phyloP scores from a whole-genome alignment of 2,329 filamentous ascomycete species.

The Helminthosporium solani region DNA sequence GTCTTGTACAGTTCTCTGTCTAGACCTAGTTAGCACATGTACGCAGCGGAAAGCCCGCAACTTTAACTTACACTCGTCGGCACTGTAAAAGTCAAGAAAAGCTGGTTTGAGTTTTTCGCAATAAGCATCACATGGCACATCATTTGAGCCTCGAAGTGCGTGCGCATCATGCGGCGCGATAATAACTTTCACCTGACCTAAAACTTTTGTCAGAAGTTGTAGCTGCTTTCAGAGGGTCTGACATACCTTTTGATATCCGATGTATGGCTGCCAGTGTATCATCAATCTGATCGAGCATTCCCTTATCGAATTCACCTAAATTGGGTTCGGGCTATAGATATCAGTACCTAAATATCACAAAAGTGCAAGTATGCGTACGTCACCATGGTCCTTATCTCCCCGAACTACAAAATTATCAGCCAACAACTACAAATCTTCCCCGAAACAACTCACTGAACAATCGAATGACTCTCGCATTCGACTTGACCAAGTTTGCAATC shows the following conservation, averaged over 20 bases:
- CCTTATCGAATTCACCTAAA: constrained; percentile 34
- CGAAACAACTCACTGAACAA: constrained; percentile 30
- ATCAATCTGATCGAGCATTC: constrained; percentile 36
- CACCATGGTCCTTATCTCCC: constrained; percentile 28
- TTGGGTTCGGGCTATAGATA: constrained; percentile 26
- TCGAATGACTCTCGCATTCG: constrained; percentile 34
- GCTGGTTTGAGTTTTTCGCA: constrained; percentile 33
- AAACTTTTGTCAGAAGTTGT: constrained; percentile 1
- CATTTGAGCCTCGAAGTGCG: constrained; percentile 33
- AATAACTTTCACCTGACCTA: constrained; percentile 39
- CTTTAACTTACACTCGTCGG: constrained; percentile 22
- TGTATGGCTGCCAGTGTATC: constrained; percentile 39
- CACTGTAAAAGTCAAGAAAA: constrained; percentile 40
- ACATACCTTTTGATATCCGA: constrained; percentile 33
- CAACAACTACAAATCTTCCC: neutral
- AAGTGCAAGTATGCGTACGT: constrained; percentile 22
- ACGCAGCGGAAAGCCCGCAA: neutral
- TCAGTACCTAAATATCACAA: constrained; percentile 1
- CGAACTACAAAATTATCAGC: constrained; percentile 24
- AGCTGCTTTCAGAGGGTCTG: neutral
- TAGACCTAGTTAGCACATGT: constrained; percentile 5
- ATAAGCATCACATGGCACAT: constrained; percentile 37
- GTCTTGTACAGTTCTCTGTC: constrained; percentile 33
- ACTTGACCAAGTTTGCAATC: constrained; percentile 32
- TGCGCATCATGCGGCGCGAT: constrained; percentile 40